These are phyloP conservation scores for Cystobasidium sp. DNA, from an alignment of 1,284 basidiomycete species.

Conservation along the genomic window DNA sequence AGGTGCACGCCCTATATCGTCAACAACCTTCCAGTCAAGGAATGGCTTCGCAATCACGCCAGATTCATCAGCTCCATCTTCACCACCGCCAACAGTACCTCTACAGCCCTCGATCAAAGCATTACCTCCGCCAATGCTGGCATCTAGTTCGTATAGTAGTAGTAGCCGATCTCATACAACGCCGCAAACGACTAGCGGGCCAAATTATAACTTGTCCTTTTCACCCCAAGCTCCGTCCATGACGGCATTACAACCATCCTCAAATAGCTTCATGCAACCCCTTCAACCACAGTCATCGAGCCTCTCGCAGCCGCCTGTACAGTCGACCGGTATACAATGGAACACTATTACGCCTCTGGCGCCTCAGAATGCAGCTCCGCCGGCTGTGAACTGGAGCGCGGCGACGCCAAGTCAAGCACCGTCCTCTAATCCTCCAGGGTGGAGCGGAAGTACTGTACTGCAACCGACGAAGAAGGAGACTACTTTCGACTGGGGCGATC, in stretches of 20 bases:
- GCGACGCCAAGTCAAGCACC: neutral
- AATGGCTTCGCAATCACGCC: conserved; percentile 36
- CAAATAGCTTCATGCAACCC: conserved; percentile 21
- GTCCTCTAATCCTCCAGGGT: conserved; percentile 23
- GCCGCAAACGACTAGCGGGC: neutral
- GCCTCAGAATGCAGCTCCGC: neutral
- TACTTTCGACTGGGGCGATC: conserved; percentile 34
- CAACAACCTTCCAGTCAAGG: conserved; percentile 22
- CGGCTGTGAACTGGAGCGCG: conserved; percentile 12
- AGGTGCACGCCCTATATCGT: conserved; percentile 37
- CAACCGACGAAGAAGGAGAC: conserved; percentile 42
- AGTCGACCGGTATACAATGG: conserved; percentile 28
- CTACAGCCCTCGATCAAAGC: neutral
- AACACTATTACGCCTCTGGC: neutral
- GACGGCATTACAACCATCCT: conserved; percentile 23
- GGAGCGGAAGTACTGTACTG: conserved; percentile 22
- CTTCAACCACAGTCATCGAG: conserved; percentile 4
- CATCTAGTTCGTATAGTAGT: neutral
- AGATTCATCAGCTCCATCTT: conserved; percentile 26
- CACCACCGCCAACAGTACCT: conserved; percentile 13
- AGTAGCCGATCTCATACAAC: conserved; percentile 10
- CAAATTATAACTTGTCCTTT: conserved; percentile 26
- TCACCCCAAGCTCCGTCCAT: conserved; percentile 24
- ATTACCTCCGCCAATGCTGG: conserved; percentile 27
- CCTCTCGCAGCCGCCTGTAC: neutral